Conservation (phyloP, 1,284 basidiomycete species). For the Sporisorium scitamineum region DNA sequence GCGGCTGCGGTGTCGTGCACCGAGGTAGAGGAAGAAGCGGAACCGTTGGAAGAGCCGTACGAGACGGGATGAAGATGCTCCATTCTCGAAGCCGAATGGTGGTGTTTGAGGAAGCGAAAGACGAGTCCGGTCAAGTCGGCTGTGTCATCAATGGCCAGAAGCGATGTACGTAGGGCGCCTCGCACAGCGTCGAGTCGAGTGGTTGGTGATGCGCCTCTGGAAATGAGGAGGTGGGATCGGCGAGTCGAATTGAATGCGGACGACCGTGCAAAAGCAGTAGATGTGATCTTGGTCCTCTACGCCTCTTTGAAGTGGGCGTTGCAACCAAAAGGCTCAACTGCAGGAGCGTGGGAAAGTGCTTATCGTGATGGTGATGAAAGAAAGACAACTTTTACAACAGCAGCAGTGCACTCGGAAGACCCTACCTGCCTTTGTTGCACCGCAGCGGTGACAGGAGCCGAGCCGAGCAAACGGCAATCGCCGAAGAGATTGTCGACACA, state of each 20-base stretch:
- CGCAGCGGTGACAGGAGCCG: too few relatives aligned
- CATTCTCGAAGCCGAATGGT: slow-evolving; percentile 9
- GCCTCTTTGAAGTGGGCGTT: not conserved
- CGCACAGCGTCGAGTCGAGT: not conserved
- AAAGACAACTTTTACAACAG: too few relatives aligned
- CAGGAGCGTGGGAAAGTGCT: not conserved
- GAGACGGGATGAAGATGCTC: slow-evolving; percentile 27
- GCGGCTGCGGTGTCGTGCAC: not conserved
- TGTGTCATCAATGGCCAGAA: not conserved
- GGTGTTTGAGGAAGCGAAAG: not conserved
- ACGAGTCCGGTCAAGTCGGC: not conserved
- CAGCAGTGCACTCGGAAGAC: not conserved
- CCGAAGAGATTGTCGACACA: not conserved
- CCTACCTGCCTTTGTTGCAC: too few relatives aligned
- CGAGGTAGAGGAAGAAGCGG: slow-evolving; percentile 21
- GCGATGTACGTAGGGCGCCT: not conserved
- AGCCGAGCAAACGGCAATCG: not conserved
- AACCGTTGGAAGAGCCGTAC: slow-evolving; percentile 33
- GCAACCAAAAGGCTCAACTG: not conserved
- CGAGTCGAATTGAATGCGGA: slow-evolving; percentile 1
- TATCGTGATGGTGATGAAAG: not conserved
- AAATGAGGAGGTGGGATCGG: not conserved
- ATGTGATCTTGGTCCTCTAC: not conserved
- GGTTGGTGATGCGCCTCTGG: not conserved
- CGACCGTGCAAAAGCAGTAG: not conserved